Evolutionary conservation across 495 filamentous ascomycete species (phyloP).

Genomic region (Glutinoglossum americanum): DNA sequence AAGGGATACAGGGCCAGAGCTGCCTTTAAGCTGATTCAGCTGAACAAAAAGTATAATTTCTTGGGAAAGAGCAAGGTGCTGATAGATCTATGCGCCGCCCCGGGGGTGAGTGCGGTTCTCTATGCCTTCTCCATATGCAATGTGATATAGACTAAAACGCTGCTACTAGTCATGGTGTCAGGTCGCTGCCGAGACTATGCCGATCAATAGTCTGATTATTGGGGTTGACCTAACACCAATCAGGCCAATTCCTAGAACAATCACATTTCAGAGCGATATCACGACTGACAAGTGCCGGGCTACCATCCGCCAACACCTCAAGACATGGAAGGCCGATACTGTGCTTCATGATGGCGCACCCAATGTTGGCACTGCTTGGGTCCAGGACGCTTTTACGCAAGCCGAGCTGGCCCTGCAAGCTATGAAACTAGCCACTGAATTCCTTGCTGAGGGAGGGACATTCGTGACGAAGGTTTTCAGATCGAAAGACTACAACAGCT

Average conservation of each 20-base stretch:
- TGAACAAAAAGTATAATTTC: slow-evolving; percentile 98
- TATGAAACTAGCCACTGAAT: slow-evolving; percentile 84
- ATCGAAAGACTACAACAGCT: slow-evolving; percentile 89
- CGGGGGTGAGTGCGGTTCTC: slow-evolving; percentile 41
- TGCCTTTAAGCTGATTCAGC: slow-evolving; percentile 94
- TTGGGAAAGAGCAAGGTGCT: slow-evolving; percentile 89
- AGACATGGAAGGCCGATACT: slow-evolving; percentile 92
- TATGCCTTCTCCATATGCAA: too few relatives aligned
- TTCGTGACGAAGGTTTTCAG: slow-evolving; percentile 98
- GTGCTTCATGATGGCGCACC: slow-evolving; percentile 98
- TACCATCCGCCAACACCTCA: slow-evolving; percentile 76
- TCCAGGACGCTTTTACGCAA: slow-evolving; percentile 95
- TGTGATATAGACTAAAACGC: background rate
- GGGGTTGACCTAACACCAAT: slow-evolving; percentile 92
- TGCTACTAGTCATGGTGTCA: slow-evolving; percentile 72
- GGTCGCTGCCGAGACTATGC: slow-evolving; percentile 92
- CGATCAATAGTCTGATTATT: slow-evolving; percentile 68
- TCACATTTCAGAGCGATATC: slow-evolving; percentile 94
- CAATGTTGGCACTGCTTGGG: slow-evolving; percentile 94
- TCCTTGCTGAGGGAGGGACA: slow-evolving; percentile 68
- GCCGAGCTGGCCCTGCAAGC: slow-evolving; percentile 85
- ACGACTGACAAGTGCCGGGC: slow-evolving; percentile 90
- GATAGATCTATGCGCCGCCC: slow-evolving; percentile 91
- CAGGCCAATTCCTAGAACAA: slow-evolving; percentile 80
- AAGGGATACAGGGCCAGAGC: slow-evolving; percentile 93